Evolutionary conservation across 495 filamentous ascomycete species (phyloP).

Genomic region (Xylaria palmicola): DNA sequence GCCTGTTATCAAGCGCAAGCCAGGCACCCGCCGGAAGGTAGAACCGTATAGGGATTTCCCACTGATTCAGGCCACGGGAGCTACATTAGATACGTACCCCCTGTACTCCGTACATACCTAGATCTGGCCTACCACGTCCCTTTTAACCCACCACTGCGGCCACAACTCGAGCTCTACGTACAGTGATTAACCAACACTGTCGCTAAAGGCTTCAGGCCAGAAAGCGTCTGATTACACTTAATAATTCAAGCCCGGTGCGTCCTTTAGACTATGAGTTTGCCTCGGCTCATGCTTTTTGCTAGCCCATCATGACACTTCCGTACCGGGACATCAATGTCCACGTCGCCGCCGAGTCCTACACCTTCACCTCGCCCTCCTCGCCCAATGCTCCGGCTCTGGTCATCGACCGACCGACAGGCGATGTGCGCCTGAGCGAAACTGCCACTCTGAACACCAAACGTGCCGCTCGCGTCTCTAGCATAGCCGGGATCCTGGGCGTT

Average conservation of each 20-base stretch:
- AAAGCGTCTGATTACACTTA: not conserved
- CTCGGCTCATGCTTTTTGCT: slow-evolving; percentile 5
- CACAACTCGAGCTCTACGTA: no score
- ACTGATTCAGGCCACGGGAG: no score
- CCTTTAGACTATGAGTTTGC: slow-evolving; percentile 19
- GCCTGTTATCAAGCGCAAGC: no score
- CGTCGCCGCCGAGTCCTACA: slow-evolving; percentile 85
- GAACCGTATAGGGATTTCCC: no score
- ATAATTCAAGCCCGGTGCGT: not conserved
- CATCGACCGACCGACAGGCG: slow-evolving; percentile 89
- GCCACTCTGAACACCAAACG: slow-evolving; percentile 71
- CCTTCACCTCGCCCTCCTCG: slow-evolving; percentile 93
- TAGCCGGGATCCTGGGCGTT: slow-evolving; percentile 90
- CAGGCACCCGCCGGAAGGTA: no score
- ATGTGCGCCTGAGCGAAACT: slow-evolving; percentile 79
- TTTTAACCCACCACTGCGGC: no score
- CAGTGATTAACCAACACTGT: not conserved
- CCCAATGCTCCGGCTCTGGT: slow-evolving; percentile 83
- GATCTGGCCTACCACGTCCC: no score
- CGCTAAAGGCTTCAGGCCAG: not conserved
- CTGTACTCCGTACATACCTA: no score
- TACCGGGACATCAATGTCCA: slow-evolving; percentile 97
- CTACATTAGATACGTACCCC: no score
- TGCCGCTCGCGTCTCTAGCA: slow-evolving; percentile 71
- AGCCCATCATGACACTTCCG: slow-evolving; percentile 59